phyloP scores from a whole-genome alignment of 192 early-diverging fungal species.

The Martensiomyces pterosporus region DNA sequence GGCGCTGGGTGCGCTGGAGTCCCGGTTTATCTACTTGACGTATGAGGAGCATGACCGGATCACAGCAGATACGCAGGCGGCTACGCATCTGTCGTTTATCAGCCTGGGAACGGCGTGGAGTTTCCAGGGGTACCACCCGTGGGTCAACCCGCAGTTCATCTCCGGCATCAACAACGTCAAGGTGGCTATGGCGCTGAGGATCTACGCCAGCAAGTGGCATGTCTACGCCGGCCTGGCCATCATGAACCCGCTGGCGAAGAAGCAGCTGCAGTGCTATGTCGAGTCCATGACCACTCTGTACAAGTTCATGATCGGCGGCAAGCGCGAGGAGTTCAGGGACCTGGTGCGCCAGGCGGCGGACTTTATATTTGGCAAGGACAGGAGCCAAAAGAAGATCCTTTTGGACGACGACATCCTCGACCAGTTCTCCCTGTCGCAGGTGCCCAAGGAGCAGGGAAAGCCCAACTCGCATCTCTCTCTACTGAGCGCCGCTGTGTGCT shows the following conservation, averaged over 20 bases:
- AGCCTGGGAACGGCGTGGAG: conserved; percentile 96
- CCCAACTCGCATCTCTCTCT: conserved; percentile 94
- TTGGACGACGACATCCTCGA: conserved; percentile 79
- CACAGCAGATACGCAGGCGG: conserved; percentile 97
- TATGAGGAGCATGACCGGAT: conserved; percentile 90
- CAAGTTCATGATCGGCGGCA: conserved; percentile 91
- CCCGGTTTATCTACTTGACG: conserved; percentile 72
- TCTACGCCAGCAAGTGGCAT: conserved; percentile 96
- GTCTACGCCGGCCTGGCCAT: conserved; percentile 93
- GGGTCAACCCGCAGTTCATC: conserved; percentile 81
- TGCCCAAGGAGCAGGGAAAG: conserved; percentile 62
- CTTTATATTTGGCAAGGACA: conserved; percentile 76
- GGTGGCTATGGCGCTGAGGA: conserved; percentile 86
- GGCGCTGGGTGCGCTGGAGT: conserved; percentile 73
- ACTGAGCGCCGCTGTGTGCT: conserved; percentile 91
- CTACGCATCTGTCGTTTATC: conserved; percentile 92
- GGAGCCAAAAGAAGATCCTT: conserved; percentile 62
- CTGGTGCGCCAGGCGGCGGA: conserved; percentile 71
- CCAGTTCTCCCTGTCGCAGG: conserved; percentile 78
- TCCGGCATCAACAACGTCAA: conserved; percentile 98
- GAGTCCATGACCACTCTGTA: conserved; percentile 85
- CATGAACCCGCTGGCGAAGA: conserved; percentile 82
- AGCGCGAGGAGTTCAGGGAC: conserved; percentile 67
- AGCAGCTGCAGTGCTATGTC: conserved; percentile 86
- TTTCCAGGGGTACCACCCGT: conserved; percentile 75